Evolutionary conservation across 2,329 filamentous ascomycete species (phyloP).

Genomic region (Penicillium sp.): DNA sequence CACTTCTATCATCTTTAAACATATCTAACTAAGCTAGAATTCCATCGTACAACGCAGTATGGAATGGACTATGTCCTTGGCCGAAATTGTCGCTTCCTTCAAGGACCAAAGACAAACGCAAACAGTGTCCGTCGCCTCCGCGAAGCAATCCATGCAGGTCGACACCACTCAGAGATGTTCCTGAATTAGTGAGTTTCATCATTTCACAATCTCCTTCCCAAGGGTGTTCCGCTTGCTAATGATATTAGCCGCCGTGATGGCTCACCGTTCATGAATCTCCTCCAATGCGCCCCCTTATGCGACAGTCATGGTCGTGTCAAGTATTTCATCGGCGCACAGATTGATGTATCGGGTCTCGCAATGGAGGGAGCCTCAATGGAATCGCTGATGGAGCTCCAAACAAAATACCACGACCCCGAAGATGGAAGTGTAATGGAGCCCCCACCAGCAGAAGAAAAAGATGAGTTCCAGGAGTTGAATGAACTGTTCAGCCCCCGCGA

Average conservation of each 20-base stretch:
- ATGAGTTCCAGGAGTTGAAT: slow-evolving; percentile 66
- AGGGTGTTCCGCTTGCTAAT: not conserved
- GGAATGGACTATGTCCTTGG: slow-evolving; percentile 72
- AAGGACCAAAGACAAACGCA: slow-evolving; percentile 70
- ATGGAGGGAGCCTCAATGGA: slow-evolving; percentile 68
- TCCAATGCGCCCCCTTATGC: slow-evolving; percentile 71
- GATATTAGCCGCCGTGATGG: slow-evolving; percentile 65
- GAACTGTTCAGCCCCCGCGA: slow-evolving; percentile 71
- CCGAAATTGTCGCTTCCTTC: slow-evolving; percentile 76
- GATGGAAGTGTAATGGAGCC: slow-evolving; percentile 29
- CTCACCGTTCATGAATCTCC: slow-evolving; percentile 73
- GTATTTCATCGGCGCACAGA: slow-evolving; percentile 72
- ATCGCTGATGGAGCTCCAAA: slow-evolving; percentile 55
- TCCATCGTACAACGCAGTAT: slow-evolving; percentile 73
- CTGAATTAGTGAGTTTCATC: slow-evolving; percentile 66
- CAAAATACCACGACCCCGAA: slow-evolving; percentile 31
- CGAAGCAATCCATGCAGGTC: slow-evolving; percentile 62
- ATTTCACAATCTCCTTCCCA: too few relatives aligned
- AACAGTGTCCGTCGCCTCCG: slow-evolving; percentile 63
- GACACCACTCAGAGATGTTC: slow-evolving; percentile 72
- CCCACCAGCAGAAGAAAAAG: slow-evolving; percentile 44
- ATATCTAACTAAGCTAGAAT: slow-evolving; percentile 53
- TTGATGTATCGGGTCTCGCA: slow-evolving; percentile 69
- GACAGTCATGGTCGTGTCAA: slow-evolving; percentile 67
- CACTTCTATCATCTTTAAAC: not conserved